A percentile compares a stretch with the other conserved stretches of the same genome.
These are phyloP conservation scores for Tricholoma sp. DNA, from an alignment of 768 basidiomycete genomes.

Conservation along the genomic window DNA sequence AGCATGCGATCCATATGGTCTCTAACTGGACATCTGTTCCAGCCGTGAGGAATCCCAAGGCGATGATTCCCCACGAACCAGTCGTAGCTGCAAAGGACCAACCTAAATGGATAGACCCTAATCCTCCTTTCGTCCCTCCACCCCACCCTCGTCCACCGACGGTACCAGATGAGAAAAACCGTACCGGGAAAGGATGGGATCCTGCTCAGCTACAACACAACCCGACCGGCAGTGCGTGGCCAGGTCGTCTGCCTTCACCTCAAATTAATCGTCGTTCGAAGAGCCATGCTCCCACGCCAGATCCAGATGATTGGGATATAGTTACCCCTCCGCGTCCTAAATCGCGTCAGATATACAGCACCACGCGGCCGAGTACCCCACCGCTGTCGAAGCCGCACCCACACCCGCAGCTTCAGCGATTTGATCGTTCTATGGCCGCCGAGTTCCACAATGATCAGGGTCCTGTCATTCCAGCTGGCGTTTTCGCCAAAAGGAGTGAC, in stretches of 20 bases:
- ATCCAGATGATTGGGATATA: background rate
- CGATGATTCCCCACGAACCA: background rate
- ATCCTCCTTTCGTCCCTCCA: background rate
- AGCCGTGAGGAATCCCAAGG: background rate
- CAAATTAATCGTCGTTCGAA: background rate
- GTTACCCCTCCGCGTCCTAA: background rate
- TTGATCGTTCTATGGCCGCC: slow-evolving; percentile 1
- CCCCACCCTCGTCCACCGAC: background rate
- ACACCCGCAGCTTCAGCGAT: background rate
- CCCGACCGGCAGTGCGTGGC: background rate
- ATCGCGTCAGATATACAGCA: background rate
- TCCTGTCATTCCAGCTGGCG: background rate
- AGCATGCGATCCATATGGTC: slow-evolving; percentile 44
- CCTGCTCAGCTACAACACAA: background rate
- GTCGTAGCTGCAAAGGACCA: background rate
- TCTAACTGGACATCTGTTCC: slow-evolving; percentile 17
- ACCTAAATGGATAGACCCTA: background rate
- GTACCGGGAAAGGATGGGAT: background rate
- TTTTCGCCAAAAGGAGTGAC: background rate
- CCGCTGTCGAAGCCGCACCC: background rate
- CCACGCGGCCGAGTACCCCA: too few relatives aligned
- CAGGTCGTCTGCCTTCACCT: background rate
- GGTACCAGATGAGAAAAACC: background rate
- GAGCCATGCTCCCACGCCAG: background rate
- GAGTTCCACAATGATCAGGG: background rate